Percentiles rank a stretch among this genome's conserved stretches.
Conservation (phyloP, 1,139 yeast species). For the Candida tropicalis region DNA sequence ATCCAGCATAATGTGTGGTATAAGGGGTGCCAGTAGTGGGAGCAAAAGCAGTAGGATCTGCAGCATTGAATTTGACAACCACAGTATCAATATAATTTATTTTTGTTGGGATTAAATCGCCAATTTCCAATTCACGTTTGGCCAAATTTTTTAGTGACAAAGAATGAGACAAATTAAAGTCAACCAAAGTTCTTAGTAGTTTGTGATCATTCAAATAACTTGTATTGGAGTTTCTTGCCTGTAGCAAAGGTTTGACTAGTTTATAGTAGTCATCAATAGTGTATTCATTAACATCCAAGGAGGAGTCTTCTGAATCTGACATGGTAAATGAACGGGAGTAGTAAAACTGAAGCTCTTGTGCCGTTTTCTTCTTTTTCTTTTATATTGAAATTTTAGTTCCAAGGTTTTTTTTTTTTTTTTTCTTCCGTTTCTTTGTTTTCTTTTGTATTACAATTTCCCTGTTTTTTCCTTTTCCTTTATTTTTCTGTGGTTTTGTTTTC, state of each 20-base stretch:
- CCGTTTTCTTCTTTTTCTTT: background rate
- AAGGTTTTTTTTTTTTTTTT: conserved; percentile 2
- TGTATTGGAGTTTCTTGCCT: conserved; percentile 16
- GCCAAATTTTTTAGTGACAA: conserved; percentile 25
- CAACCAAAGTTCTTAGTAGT: conserved; percentile 29
- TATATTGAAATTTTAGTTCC: background rate
- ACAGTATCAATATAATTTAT: conserved; percentile 17
- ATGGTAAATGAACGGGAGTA: conserved; percentile 2
- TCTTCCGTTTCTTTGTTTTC: background rate
- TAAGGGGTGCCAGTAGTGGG: background rate
- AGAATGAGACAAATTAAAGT: conserved; percentile 29
- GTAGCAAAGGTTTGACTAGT: conserved; percentile 25
- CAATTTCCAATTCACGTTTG: conserved; percentile 26
- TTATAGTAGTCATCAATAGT: conserved; percentile 26
- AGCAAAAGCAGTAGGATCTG: conserved; percentile 7
- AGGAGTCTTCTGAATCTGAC: conserved; percentile 20
- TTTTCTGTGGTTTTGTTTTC: no score
- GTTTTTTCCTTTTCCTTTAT: background rate
- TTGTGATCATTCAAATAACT: conserved; percentile 25
- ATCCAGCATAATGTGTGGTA: conserved; percentile 22
- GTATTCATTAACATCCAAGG: conserved; percentile 19
- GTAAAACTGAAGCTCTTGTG: background rate
- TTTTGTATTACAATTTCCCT: conserved; percentile 2
- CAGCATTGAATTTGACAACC: conserved; percentile 9
- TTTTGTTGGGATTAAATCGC: conserved; percentile 22